A percentile compares a stretch with the other conserved stretches of the same genome.
Conservation (phyloP, 139 green algal genomes). For the Asterochloris erici region DNA sequence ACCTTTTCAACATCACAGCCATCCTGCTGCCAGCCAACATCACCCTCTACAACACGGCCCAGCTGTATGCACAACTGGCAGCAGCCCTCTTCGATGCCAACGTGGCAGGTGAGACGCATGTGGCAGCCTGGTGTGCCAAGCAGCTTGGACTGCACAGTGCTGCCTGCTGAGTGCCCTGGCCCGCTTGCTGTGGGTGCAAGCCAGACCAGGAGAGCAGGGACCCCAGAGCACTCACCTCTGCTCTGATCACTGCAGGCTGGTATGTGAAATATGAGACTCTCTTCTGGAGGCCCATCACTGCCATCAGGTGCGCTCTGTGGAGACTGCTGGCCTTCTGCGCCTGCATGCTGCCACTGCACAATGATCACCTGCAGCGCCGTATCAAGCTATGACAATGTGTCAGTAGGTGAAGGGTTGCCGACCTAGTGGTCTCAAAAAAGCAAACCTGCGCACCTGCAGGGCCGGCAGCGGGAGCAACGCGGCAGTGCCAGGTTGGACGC, state of each 20-base stretch:
- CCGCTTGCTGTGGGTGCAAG: too few relatives aligned
- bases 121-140: too few relatives aligned
- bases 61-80: slow-evolving; percentile 7
- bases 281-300: slow-evolving; percentile 2
- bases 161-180: too few relatives aligned
- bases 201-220: too few relatives aligned
- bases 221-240: too few relatives aligned
- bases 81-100: not conserved
- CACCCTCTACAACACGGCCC: not conserved
- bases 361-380: too few relatives aligned
- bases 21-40: slow-evolving; percentile 3
- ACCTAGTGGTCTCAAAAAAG: not conserved
- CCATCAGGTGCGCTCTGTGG: not conserved
- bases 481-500: not conserved
- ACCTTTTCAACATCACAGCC: slow-evolving; percentile 9
- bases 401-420: not conserved
- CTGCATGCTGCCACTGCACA: too few relatives aligned
- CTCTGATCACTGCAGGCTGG: not conserved
- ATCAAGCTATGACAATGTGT: not conserved
- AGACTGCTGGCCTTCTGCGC: too few relatives aligned
- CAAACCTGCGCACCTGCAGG: not conserved
- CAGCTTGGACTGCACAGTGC: too few relatives aligned
- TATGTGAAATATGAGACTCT: not conserved
- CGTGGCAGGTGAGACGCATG: not conserved
- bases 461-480: not conserved